phyloP scores from a whole-genome alignment of 1,284 basidiomycete genomes.

The Heliocybe sulcata region DNA sequence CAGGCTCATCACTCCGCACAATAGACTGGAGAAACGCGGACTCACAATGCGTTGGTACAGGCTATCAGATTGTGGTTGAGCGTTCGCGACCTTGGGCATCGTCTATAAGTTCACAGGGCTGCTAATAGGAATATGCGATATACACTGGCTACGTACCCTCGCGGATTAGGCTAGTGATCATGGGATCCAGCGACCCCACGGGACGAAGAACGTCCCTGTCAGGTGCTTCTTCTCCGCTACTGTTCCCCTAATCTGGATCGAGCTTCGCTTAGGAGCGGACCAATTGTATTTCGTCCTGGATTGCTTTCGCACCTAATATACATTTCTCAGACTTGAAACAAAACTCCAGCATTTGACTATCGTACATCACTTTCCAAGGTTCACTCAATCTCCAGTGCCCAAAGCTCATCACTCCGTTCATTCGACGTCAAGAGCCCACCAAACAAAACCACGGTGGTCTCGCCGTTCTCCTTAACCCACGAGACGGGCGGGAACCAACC shows the following conservation, averaged over 20 bases:
- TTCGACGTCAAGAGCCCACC: constrained; percentile 6
- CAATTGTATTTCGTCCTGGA: not conserved
- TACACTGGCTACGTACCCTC: not conserved
- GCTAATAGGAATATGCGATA: not conserved
- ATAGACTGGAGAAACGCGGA: not conserved
- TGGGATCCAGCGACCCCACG: not conserved
- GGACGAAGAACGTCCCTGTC: not conserved
- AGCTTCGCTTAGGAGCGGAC: not conserved
- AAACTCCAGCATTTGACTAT: not conserved
- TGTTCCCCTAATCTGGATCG: not conserved
- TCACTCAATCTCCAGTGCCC: constrained; percentile 4
- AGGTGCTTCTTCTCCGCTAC: not conserved
- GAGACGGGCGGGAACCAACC: constrained; percentile 8
- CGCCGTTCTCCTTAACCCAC: not conserved
- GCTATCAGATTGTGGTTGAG: not conserved
- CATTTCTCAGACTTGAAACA: not conserved
- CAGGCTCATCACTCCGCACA: not conserved
- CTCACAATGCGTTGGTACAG: not conserved
- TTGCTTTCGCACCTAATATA: not conserved
- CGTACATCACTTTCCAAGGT: not conserved
- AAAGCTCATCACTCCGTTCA: constrained; percentile 7
- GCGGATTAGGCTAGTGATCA: not conserved
- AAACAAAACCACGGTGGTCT: constrained; percentile 3
- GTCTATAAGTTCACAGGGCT: not conserved
- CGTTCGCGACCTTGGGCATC: not conserved